These are phyloP conservation scores for Russula compacta DNA, from an alignment of 768 basidiomycete genomes.

Conservation along the genomic window DNA sequence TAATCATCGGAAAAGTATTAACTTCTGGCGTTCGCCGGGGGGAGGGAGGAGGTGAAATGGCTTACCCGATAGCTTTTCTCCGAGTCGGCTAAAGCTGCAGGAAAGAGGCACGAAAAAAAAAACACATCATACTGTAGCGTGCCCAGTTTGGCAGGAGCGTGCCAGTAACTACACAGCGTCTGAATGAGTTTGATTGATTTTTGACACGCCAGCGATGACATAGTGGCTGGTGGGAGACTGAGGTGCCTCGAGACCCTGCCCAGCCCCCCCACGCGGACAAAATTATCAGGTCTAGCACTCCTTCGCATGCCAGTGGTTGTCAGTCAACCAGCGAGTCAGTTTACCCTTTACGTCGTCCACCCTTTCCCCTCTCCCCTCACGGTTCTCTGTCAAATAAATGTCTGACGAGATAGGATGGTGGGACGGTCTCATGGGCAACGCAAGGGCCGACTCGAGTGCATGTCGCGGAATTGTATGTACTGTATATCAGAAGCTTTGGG, in stretches of 20 bases:
- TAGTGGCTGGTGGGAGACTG: constrained; percentile 1
- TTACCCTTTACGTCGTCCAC: neutral
- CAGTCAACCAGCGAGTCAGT: neutral
- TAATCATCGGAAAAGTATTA: constrained; percentile 9
- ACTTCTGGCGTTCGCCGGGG: constrained; percentile 14
- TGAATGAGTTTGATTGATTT: neutral
- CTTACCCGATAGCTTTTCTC: constrained; percentile 8
- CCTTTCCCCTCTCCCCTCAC: neutral
- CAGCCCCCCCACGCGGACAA: constrained; percentile 11
- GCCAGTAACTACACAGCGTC: constrained; percentile 1
- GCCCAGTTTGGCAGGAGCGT: constrained; percentile 3
- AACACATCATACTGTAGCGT: neutral
- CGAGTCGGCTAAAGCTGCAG: neutral
- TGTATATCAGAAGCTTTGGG: neutral
- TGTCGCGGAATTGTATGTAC: neutral
- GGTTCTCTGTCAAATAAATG: constrained; percentile 2
- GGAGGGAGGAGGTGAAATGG: neutral
- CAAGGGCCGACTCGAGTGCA: neutral
- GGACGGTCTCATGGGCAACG: neutral
- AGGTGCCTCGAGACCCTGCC: constrained; percentile 5
- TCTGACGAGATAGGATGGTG: neutral
- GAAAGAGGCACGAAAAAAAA: neutral
- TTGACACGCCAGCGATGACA: constrained; percentile 1
- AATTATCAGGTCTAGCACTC: neutral
- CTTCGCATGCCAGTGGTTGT: neutral